Base-by-base conservation (phyloP, 495 filamentous ascomycete species). In the Sordaria brevicollis region DNA sequence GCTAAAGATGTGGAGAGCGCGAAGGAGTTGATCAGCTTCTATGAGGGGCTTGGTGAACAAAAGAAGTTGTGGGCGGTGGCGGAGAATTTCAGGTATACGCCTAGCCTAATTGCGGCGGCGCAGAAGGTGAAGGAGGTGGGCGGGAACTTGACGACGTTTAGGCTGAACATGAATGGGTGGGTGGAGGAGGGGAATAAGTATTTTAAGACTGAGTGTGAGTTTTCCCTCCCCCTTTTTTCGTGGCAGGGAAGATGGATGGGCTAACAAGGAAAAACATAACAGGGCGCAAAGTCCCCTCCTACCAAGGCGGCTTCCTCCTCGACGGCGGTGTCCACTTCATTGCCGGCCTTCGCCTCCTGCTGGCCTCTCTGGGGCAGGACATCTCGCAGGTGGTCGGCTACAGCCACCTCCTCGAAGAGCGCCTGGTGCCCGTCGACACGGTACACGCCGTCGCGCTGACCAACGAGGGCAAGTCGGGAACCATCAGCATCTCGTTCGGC, bases 231-330 rank as follows among this genome's bases (percentile, higher is more conserved):
- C 8, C 21, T 4, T 21, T 38, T 9, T n/a, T 19, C 7, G 5
- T 21, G 8, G 35, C 38, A 10, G 3, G 33, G 34, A 21, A 2
- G 34, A 11, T 13, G 36, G 34, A 35, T 37, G 17, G 17, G 31
- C 6, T 29, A 11, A 19, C 66, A 15, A n/a, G n/a, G n/a, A n/a
- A 62, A 43, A 10, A 72, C 41, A 21, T 2, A 4, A 5, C 10
- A 81, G 83, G 92, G 92, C 87, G 92, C 39, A 92, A 91, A 78
- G 84, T 73, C 6, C 92, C 92, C 0, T 79, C 82, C 33, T 87
- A 93, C 73, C 90, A 92, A 75, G 92, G 91, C 19, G 92, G 92
- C 10, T 95, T 94, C 75, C 76, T 94, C 17, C 81, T 94, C 1
- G 92, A 94, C 73, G 91, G 90, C 10, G 92, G 79, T 31, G 86